phyloP scores from a whole-genome alignment of 345 rosid genomes.

The Gossypium raimondii region DNA sequence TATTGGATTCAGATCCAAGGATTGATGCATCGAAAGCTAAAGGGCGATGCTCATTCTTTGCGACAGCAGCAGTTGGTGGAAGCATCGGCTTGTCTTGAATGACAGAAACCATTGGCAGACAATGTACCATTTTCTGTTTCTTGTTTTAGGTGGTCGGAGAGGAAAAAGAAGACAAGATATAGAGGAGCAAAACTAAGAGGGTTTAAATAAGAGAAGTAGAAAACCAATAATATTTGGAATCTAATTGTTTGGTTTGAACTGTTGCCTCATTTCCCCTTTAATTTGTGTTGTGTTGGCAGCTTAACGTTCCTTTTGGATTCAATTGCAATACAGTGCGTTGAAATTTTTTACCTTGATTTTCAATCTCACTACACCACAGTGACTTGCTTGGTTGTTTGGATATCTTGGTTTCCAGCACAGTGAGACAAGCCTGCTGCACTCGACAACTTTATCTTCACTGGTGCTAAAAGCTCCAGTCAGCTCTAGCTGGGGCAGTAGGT shows the following conservation, averaged over 20 bases:
- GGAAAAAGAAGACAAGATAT: neutral
- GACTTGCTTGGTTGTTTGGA: too few relatives aligned
- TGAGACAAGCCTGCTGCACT: too few relatives aligned
- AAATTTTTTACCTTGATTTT: too few relatives aligned
- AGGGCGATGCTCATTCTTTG: neutral
- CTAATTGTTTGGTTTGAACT: too few relatives aligned
- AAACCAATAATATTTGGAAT: neutral
- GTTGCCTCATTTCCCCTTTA: too few relatives aligned
- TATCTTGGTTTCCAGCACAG: too few relatives aligned
- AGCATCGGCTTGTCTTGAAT: conserved; percentile 6
- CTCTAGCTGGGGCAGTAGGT: too few relatives aligned
- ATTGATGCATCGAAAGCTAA: conserved; percentile 57
- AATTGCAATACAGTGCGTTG: too few relatives aligned
- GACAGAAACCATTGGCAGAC: neutral
- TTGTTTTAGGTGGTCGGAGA: conserved; percentile 1
- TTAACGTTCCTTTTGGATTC: neutral
- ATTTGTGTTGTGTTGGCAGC: too few relatives aligned
- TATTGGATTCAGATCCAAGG: conserved; percentile 36
- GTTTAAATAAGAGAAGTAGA: conserved; percentile 9
- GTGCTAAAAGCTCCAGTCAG: too few relatives aligned
- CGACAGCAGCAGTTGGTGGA: neutral
- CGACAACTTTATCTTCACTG: too few relatives aligned
- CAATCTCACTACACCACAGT: too few relatives aligned
- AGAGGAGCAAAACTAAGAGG: neutral
- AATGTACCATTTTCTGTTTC: neutral